phyloP scores from a whole-genome alignment of 139 green algal genomes.

The Picochlorum sp. region DNA sequence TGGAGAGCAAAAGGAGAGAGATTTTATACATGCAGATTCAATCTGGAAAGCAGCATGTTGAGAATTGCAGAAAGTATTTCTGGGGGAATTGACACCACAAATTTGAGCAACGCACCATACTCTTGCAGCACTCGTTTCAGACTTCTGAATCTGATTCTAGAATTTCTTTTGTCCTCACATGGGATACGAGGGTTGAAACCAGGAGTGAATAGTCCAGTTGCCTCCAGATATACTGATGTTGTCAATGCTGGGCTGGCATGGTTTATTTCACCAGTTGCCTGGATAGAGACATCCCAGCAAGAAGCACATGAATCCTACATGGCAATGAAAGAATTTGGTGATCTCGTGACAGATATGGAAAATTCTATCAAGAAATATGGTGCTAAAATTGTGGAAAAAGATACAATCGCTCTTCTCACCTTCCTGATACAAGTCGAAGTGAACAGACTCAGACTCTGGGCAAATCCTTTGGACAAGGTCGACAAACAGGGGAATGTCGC shows the following conservation, averaged over 20 bases:
- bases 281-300: background rate
- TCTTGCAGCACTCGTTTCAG: conserved; percentile 6
- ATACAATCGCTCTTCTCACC: no score
- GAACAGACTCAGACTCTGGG: conserved; percentile 50
- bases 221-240: background rate
- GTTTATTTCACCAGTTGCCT: background rate
- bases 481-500: background rate
- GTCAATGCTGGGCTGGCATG: conserved; percentile 1
- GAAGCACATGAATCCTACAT: background rate
- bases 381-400: no score
- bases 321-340: no score
- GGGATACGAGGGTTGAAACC: no score
- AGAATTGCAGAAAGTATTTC: background rate
- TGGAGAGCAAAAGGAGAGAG: background rate
- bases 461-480: conserved; percentile 12
- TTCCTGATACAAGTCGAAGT: conserved; percentile 26
- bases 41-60: background rate
- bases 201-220: no score
- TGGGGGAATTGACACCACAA: background rate
- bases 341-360: no score
- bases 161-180: background rate
- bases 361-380: no score
- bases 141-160: background rate
- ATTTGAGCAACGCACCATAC: background rate
- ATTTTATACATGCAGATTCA: background rate